These are phyloP conservation scores for Ceratocystiopsis sp. DNA, from an alignment of 2,329 filamentous ascomycete genomes.

Conservation along the genomic window DNA sequence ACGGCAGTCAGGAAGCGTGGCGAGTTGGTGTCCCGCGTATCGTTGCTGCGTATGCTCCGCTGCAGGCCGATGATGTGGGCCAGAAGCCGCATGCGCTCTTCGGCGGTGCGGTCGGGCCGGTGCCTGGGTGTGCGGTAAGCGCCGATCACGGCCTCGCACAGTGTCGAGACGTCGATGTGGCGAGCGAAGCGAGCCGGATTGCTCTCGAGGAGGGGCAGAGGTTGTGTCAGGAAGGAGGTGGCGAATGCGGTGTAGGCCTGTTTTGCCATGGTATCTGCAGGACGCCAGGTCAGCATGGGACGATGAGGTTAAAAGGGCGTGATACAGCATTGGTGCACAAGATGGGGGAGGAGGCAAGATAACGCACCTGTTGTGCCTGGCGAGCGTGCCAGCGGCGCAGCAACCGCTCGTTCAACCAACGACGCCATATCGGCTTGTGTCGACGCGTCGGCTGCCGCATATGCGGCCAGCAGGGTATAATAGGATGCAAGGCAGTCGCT, in stretches of 20 bases:
- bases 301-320: not conserved
- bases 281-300: too few relatives aligned
- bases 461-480: constrained; percentile 3
- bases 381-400: constrained; percentile 6
- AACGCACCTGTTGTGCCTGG: not conserved
- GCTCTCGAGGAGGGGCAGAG: constrained; percentile 23
- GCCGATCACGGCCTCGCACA: constrained; percentile 25
- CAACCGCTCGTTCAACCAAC: constrained; percentile 7
- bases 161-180: constrained; percentile 20
- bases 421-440: not conserved
- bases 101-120: constrained; percentile 14
- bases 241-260: constrained; percentile 20
- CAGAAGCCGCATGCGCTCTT: constrained; percentile 43
- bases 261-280: not conserved
- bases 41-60: constrained; percentile 15
- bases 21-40: constrained; percentile 15
- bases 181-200: constrained; percentile 20
- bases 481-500: constrained; percentile 9
- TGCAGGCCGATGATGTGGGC: constrained; percentile 48
- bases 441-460: constrained; percentile 2
- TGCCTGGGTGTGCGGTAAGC: constrained; percentile 16
- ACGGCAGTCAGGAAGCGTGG: constrained; percentile 31
- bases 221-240: constrained; percentile 20
- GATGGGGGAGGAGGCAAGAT: not conserved
- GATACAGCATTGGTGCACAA: too few relatives aligned